Base-by-base conservation (phyloP, 345 rosid genomes). In the Anastatica hierochuntica region DNA sequence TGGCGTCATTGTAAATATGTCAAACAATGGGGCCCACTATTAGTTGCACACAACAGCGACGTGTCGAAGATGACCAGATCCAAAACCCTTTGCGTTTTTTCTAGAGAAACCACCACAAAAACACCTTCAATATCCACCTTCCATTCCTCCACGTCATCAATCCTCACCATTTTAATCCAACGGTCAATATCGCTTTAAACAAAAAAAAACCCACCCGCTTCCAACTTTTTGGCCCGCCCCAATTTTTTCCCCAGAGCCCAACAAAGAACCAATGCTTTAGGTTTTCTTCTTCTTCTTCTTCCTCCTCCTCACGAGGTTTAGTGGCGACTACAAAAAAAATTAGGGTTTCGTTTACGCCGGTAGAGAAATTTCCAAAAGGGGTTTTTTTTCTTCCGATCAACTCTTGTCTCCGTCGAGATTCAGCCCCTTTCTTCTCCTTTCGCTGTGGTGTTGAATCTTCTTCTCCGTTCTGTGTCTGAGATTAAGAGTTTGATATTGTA, bases 221-320 rank as follows among this genome's bases (percentile, higher is more conserved):
- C 37, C 36, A n/a, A 16, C 26, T 10, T 10, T 23, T 14, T 14
- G 18, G 14, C 44, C 57, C 57, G 57, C 33, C 44, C 57, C 9
- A 23, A 14, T 3, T 11, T 18, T n/a, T n/a, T n/a, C n/a, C n/a
- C n/a, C 15, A 50, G 57, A 52, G 44, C 43, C 33, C 44, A 37
- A 23, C 43, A 51, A 36, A n/a, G n/a, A n/a, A 52, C 14, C 56
- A 14, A 53, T 16, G 37, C n/a, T 15, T 53, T 36, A 53, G 58
- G 46, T 53, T 53, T 53, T 38, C 46, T 10, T 53, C 58, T 53
- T 39, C n/a, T n/a, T n/a, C n/a, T n/a, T n/a, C n/a, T n/a, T n/a
- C n/a, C n/a, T n/a, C n/a, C n/a, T n/a, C 58, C 45, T 53, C 24
- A 53, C 58, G 36, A 53, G 58, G 58, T 53, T 53, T 53, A 40